phyloP scores from a whole-genome alignment of 768 basidiomycete species.

The Lactarius deliciosus region DNA sequence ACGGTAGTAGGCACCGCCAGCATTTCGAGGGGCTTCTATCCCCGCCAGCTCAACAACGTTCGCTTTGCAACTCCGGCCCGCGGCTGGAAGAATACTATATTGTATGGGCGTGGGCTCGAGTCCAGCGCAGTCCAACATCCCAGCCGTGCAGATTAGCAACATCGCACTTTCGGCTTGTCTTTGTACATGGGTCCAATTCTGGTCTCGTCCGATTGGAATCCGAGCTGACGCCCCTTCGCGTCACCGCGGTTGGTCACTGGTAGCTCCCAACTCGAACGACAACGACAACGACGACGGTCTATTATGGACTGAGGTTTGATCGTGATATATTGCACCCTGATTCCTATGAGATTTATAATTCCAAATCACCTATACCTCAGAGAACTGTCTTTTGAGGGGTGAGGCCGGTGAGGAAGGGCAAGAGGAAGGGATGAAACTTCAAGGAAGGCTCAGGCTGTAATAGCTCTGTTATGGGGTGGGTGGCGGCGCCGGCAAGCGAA shows the following conservation, averaged over 20 bases:
- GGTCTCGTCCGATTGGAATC: not conserved
- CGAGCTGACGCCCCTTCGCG: not conserved
- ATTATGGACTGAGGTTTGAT: not conserved
- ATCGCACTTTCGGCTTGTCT: not conserved
- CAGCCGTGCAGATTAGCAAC: too few species aligned
- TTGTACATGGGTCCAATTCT: not conserved
- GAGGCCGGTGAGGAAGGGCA: not conserved
- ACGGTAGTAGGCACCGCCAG: not conserved
- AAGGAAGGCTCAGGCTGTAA: too few species aligned
- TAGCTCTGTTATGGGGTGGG: not conserved
- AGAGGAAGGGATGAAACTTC: not conserved
- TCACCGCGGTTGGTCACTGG: not conserved
- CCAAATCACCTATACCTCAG: not conserved
- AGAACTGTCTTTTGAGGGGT: not conserved
- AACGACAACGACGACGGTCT: not conserved
- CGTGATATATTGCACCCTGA: not conserved
- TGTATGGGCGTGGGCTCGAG: too few species aligned
- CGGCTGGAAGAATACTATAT: not conserved
- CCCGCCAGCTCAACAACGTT: not conserved
- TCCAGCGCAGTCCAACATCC: too few species aligned
- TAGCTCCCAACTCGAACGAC: not conserved
- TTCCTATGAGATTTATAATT: not conserved
- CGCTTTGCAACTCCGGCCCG: not conserved
- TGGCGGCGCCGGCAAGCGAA: not conserved
- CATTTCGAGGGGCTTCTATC: not conserved